Evolutionary conservation across 2,329 filamentous ascomycete species (phyloP), one percentile per base, ranked within the genome.

Genomic region (Alternaria sp.): DNA sequence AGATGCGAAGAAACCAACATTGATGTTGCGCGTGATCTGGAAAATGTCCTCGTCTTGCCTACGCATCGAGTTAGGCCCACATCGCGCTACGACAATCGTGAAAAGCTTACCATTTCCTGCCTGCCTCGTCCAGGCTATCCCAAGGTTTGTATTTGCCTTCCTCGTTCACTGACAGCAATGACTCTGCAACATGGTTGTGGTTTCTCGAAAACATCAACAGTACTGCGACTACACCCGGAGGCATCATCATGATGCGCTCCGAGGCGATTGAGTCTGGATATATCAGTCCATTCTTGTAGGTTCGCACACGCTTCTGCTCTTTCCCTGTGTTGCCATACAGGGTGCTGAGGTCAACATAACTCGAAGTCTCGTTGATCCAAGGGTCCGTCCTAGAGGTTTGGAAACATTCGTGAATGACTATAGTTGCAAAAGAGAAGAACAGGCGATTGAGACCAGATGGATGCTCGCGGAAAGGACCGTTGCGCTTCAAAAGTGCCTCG

Each of bases 91-190:
- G 23, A 1, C 9, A 13, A 28, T 21, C 14, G 2, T n/a, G 3
- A 4, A 4, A 10, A 14, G n/a, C 54, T 26, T 70, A 74, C 69
- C 76, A 76, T n/a, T 77, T 78, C 29, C 70, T 72, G 34, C 71
- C 65, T 14, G 74, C 72, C 29, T 74, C 62, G 39, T 65, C 74
- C 61, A 87, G 86, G 0, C 88, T 91, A 41, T 92, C 85, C 37
- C 86, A 86, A 53, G 92, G 90, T 57, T 86, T 87, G 2, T 83
- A 97, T 24, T 90, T 86, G 14, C 87, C 88, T 48, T 87, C 86
- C 69, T 97, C 93, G 67, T 97, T 96, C 76, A 97, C 93, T 21
- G 85, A 80, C 0, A 90, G 88, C 21, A 97, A 81, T 58, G 93
- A 89, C 53, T 88, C 85, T 1, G 90, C 92, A 0, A 93, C 86